Conservation (phyloP, 345 rosid species). For the Eucalyptus grandis region DNA sequence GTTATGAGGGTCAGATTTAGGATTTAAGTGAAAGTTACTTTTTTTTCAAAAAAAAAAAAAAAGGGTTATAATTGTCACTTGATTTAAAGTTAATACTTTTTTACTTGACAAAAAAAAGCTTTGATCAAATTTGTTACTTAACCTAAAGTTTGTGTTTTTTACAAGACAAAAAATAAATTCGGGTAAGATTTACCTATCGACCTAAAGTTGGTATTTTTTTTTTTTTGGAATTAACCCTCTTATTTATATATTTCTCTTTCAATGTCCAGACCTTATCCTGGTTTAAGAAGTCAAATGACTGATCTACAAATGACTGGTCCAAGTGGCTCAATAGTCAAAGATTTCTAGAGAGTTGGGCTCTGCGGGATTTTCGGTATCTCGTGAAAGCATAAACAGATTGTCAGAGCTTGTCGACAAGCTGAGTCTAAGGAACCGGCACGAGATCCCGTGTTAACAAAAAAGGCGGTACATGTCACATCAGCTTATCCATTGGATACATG, state of each 20-base stretch:
- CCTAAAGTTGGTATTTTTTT: no score
- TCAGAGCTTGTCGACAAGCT: neutral
- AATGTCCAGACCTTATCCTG: neutral
- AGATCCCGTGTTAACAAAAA: neutral
- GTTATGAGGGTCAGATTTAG: accelerated
- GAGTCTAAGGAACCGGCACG: neutral
- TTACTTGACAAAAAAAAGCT: accelerated
- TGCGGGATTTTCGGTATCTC: neutral
- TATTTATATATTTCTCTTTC: neutral
- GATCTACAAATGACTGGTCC: neutral
- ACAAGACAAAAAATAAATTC: accelerated
- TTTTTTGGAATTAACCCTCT: no score
- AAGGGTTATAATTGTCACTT: no score
- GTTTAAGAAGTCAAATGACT: neutral
- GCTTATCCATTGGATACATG: neutral
- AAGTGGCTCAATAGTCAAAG: neutral
- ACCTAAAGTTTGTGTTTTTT: accelerated
- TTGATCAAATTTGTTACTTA: accelerated
- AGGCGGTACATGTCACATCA: neutral
- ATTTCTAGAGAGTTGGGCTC: neutral
- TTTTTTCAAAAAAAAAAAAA: no score
- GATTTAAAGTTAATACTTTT: no score
- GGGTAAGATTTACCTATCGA: accelerated
- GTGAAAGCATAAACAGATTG: neutral
- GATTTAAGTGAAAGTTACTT: no score